Percentiles rank a stretch among this genome's conserved stretches.
Conservation (phyloP, 257 asterid species). For the Capsicum baccatum region DNA sequence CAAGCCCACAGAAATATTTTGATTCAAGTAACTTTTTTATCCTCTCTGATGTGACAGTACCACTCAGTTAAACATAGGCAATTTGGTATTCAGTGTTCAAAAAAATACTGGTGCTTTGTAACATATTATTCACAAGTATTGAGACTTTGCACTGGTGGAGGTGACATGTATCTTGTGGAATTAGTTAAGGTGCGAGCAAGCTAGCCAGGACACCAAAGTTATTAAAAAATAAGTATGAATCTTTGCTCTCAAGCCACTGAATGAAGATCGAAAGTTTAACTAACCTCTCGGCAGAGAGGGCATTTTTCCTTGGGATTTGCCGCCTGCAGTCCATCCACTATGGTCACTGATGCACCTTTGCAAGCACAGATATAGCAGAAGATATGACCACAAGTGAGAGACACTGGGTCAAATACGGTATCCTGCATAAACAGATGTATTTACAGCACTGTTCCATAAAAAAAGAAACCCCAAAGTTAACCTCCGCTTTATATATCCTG, state of each 20-base stretch:
- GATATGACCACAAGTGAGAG: constrained; percentile 88
- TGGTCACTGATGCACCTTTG: constrained; percentile 86
- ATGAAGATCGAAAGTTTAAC: background rate
- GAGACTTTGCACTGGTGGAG: background rate
- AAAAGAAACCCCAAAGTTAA: background rate
- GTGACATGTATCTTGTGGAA: too few species aligned
- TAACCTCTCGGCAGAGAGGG: constrained; percentile 93
- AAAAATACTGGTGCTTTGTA: background rate
- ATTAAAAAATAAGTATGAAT: too few species aligned
- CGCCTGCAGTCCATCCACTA: constrained; percentile 76
- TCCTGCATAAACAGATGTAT: constrained; percentile 54
- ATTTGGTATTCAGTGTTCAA: background rate
- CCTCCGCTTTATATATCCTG: background rate
- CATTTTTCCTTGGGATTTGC: constrained; percentile 61
- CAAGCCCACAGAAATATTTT: background rate
- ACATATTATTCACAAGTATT: background rate
- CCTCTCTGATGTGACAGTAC: constrained; percentile 3
- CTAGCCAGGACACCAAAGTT: too few species aligned
- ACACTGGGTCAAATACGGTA: constrained; percentile 81
- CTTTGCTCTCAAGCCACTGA: constrained; percentile 6
- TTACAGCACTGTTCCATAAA: background rate
- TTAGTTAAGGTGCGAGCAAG: background rate
- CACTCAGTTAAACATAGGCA: background rate
- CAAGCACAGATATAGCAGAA: constrained; percentile 93
- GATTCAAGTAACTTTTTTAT: background rate